Conservation (phyloP, 352 stramenopile genomes). For the Phytophthora idaei region DNA sequence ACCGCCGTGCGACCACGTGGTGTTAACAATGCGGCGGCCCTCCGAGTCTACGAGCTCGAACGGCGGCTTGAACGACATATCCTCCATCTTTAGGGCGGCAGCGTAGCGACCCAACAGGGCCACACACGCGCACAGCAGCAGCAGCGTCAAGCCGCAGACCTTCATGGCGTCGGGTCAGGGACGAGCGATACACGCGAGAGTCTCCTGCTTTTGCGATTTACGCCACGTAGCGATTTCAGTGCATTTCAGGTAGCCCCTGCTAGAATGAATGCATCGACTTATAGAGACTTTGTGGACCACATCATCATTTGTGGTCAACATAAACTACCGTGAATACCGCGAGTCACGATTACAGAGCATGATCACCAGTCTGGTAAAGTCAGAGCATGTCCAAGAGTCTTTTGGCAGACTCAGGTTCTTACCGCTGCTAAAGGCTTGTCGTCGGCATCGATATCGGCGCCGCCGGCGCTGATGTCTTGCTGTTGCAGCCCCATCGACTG, state of each 20-base stretch:
- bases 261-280: conserved; percentile 4
- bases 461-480: not conserved
- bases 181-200: conserved; percentile 4
- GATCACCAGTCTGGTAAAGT: too few relatives aligned
- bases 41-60: conserved; percentile 73
- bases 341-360: too few relatives aligned
- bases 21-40: conserved; percentile 71
- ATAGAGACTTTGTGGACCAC: not conserved
- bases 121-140: conserved; percentile 39
- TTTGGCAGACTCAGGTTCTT: too few relatives aligned
- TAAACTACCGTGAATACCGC: not conserved
- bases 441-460: too few relatives aligned
- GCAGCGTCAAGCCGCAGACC: conserved; percentile 37
- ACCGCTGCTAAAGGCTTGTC: too few relatives aligned
- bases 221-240: conserved; percentile 35
- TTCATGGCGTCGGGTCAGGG: conserved; percentile 25
- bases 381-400: too few relatives aligned
- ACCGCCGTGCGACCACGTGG: conserved; percentile 76
- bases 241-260: not conserved
- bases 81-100: conserved; percentile 52
- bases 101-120: conserved; percentile 14
- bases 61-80: conserved; percentile 77
- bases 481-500: not conserved
- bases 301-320: not conserved
- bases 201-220: conserved; percentile 29